Evolutionary conservation across 495 filamentous ascomycete genomes (phyloP).

Genomic region (Chaetomium fimeti): DNA sequence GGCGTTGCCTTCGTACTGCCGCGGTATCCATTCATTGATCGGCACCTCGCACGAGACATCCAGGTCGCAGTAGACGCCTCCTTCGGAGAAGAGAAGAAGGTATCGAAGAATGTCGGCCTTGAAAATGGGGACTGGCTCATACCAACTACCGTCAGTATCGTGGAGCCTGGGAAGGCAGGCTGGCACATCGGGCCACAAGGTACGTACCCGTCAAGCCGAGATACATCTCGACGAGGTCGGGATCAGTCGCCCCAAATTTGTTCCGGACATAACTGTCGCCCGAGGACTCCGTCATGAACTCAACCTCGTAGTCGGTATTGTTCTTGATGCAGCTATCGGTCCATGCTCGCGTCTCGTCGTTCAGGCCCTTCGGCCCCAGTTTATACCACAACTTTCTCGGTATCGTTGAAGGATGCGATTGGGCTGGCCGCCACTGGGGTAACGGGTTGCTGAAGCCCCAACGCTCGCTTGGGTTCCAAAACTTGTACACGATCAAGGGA

Average conservation of each 20-base stretch:
- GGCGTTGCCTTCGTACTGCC: not conserved
- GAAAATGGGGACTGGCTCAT: constrained; percentile 14
- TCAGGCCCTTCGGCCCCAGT: constrained; percentile 18
- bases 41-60: constrained; percentile 21
- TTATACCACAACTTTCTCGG: constrained; percentile 25
- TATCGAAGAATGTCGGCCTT: constrained; percentile 24
- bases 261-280: constrained; percentile 15
- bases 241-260: not conserved
- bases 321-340: constrained; percentile 16
- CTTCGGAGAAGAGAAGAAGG: constrained; percentile 22
- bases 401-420: not conserved
- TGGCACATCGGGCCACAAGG: not conserved
- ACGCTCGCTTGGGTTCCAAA: not conserved
- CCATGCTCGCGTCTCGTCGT: constrained; percentile 6
- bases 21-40: constrained; percentile 18
- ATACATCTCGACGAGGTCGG: constrained; percentile 16
- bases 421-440: not conserved
- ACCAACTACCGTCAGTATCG: not conserved
- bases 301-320: constrained; percentile 14
- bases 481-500: not conserved
- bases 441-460: not conserved
- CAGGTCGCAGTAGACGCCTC: constrained; percentile 23
- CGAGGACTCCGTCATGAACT: constrained; percentile 18
- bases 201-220: constrained; percentile 1
- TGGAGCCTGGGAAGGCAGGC: not conserved